Evolutionary conservation across 768 basidiomycete genomes (phyloP), one percentile per base, ranked within the genome.

Genomic region (Postia placenta): DNA sequence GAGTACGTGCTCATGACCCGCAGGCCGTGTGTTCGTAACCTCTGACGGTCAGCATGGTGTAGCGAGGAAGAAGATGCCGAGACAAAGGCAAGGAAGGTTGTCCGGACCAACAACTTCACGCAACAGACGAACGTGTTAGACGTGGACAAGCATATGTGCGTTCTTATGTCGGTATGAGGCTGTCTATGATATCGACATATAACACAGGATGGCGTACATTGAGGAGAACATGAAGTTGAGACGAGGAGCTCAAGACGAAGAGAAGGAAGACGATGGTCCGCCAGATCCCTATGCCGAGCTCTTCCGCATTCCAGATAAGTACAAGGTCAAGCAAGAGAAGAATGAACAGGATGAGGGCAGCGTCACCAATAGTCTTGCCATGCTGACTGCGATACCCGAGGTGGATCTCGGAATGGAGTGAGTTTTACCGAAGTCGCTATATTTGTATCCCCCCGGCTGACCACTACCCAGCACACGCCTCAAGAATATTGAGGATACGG

Each of bases 371-470:
- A 92, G 89, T 57, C 61, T 95, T 66, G 83, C 90, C 3, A 99
- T 98, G 96, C 74, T 99, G 47, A 97, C 94, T 14, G 92, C 91
- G 28, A 98, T 99, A 58, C 96, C 95, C 0, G 96, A 98, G 63
- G 92, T 98, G 7, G 95, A 99, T 66, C 75, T 99, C 3, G 96
- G 96, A 48, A 96, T 98, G 87, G 93, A 99, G 94, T 97, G 58
- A 58, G 91, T 83, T 26, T 47, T 47, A 7, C 7, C 12, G 7
- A n/a, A 39, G 9, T 7, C n/a, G n/a, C n/a, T n/a, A n/a, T n/a
- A n/a, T n/a, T n/a, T n/a, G n/a, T n/a, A n/a, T n/a, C n/a, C n/a
- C n/a, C n/a, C n/a, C n/a, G n/a, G n/a, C n/a, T n/a, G n/a, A 39
- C 20, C 38, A 9, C 19, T 33, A 33, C 15, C 17, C 51, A 98